A percentile compares a stretch with the other conserved stretches of the same genome.
phyloP scores from a whole-genome alignment of 1,284 basidiomycete genomes.

The Cerioporus squamosus region DNA sequence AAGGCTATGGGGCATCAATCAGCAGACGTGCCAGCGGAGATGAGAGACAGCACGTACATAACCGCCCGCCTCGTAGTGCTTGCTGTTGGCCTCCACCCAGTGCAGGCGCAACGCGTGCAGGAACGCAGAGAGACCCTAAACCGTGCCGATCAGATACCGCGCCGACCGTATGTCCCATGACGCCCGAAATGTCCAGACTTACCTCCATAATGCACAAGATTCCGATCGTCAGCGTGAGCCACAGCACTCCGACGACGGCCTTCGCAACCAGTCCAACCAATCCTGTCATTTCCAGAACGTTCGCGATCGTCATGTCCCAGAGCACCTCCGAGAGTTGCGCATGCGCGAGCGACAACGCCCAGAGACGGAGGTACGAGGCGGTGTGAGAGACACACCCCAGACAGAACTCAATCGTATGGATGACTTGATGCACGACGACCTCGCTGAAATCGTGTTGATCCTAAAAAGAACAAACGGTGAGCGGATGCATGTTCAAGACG shows the following conservation, averaged over 20 bases:
- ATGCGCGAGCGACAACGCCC: slow-evolving; percentile 98
- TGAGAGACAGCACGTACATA: slow-evolving; percentile 61
- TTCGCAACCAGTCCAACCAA: slow-evolving; percentile 65
- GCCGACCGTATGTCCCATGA: slow-evolving; percentile 6
- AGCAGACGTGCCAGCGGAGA: slow-evolving; percentile 34
- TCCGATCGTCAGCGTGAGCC: slow-evolving; percentile 81
- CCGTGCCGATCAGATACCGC: slow-evolving; percentile 23
- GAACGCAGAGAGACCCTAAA: slow-evolving; percentile 90
- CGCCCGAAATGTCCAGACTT: slow-evolving; percentile 32
- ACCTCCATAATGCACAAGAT: slow-evolving; percentile 95
- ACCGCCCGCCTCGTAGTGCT: slow-evolving; percentile 92
- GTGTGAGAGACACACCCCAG: slow-evolving; percentile 99
- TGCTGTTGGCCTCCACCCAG: slow-evolving; percentile 98
- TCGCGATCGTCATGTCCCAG: slow-evolving; percentile 83
- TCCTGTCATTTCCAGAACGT: slow-evolving; percentile 58
- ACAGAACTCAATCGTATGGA: slow-evolving; percentile 99
- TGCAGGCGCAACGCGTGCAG: slow-evolving; percentile 95
- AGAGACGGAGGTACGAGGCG: slow-evolving; percentile 97
- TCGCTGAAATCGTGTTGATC: slow-evolving; percentile 91
- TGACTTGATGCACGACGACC: slow-evolving; percentile 95
- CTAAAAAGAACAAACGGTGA: slow-evolving; percentile 39
- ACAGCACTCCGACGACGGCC: slow-evolving; percentile 72
- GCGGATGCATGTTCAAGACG: slow-evolving; percentile 5
- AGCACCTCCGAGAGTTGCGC: slow-evolving; percentile 97
- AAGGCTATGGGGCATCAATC: slow-evolving; percentile 49